These are phyloP conservation scores for Infundibulicybe gibba DNA, from an alignment of 768 basidiomycete species.

Conservation along the genomic window DNA sequence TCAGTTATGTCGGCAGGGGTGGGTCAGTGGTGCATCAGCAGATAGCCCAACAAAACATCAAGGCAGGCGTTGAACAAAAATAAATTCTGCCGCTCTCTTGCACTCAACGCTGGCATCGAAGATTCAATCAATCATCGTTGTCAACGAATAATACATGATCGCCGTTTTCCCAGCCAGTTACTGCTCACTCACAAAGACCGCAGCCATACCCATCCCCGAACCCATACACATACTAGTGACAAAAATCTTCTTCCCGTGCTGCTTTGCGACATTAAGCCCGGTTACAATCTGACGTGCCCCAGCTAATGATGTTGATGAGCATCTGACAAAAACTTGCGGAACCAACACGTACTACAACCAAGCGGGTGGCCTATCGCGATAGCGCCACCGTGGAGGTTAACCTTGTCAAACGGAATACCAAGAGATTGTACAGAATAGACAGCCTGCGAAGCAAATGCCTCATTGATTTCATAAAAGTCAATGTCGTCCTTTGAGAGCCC, in stretches of 20 bases:
- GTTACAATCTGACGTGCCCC: conserved; percentile 89
- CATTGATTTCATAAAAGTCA: conserved; percentile 92
- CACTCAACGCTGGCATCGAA: too few species aligned
- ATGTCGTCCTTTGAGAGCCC: conserved; percentile 69
- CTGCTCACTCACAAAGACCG: neutral
- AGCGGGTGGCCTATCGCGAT: conserved; percentile 90
- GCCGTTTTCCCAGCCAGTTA: neutral
- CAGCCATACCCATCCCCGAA: conserved; percentile 72
- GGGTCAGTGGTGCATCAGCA: too few species aligned
- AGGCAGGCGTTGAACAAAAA: too few species aligned
- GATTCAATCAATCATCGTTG: too few species aligned
- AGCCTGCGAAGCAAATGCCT: conserved; percentile 85
- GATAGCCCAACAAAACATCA: too few species aligned
- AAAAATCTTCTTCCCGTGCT: conserved; percentile 60
- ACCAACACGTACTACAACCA: conserved; percentile 62
- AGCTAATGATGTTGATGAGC: conserved; percentile 33
- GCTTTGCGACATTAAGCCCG: conserved; percentile 63
- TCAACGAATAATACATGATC: too few species aligned
- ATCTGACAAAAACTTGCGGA: neutral
- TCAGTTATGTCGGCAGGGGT: too few species aligned
- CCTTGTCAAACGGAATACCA: conserved; percentile 70
- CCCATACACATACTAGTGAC: conserved; percentile 80
- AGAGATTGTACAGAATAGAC: conserved; percentile 69
- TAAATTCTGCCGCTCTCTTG: too few species aligned
- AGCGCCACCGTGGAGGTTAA: conserved; percentile 85